These are phyloP conservation scores for Dipodascopsis tothii DNA, from an alignment of 805 yeast genomes.

Conservation along the genomic window DNA sequence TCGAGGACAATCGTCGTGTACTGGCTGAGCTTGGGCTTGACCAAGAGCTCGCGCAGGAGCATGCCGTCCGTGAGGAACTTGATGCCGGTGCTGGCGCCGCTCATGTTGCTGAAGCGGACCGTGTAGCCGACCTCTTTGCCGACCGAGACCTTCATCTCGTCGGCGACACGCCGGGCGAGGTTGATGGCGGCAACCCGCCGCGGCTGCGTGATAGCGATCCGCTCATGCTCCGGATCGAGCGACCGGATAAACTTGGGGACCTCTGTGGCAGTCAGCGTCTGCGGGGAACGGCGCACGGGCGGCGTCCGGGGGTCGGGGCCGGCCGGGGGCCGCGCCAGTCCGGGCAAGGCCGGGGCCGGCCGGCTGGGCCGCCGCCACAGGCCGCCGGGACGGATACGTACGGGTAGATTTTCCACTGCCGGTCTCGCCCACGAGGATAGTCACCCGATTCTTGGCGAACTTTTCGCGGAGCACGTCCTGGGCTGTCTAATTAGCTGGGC, in stretches of 20 bases:
- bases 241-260: constrained; percentile 84
- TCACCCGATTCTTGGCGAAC: constrained; percentile 52
- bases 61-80: constrained; percentile 95
- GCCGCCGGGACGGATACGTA: constrained; percentile 4
- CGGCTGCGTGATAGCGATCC: constrained; percentile 91
- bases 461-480: constrained; percentile 49
- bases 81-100: constrained; percentile 54
- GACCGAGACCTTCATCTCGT: constrained; percentile 67
- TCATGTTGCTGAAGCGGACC: constrained; percentile 77
- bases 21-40: constrained; percentile 52
- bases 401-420: constrained; percentile 97
- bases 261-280: constrained; percentile 34
- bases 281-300: too few species aligned
- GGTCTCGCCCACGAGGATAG: constrained; percentile 87
- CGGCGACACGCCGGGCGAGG: constrained; percentile 84
- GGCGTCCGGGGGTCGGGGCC: too few species aligned
- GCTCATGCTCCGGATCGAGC: constrained; percentile 35
- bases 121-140: constrained; percentile 74
- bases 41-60: constrained; percentile 84
- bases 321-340: too few species aligned
- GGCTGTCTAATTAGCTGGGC: too few species aligned
- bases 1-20: constrained; percentile 79
- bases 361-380: background rate
- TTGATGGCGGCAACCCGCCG: constrained; percentile 96
- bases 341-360: too few species aligned